Evolutionary conservation across 305 asterid species (phyloP), one percentile per base, ranked within the genome.

Genomic region (Fraxinus dipetala): DNA sequence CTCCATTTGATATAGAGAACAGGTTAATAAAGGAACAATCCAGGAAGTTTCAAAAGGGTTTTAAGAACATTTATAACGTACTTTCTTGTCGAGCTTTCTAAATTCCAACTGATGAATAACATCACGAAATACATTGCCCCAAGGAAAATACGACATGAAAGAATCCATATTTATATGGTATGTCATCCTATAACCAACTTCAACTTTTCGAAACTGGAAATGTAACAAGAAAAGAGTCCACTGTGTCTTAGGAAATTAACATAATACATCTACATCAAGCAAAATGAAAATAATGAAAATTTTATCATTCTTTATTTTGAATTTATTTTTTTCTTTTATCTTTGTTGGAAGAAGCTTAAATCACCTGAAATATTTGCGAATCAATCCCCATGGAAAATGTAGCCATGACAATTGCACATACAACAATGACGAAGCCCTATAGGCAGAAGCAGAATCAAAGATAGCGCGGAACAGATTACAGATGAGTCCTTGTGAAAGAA

Each of bases 301-400:
- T 2, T 72, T 20, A n/a, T 34, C 51, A 14, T 26, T 56, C 28
- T 56, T 16, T 70, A 2, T 26, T 11, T 69, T 69, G 6, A 3
- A 70, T 70, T n/a, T 30, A 7, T 1, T 13, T 48, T 72, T 43
- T 43, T 43, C 16, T 72, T 18, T 31, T n/a, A 8, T 34, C 7
- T 24, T 10, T 43, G n/a, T 43, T n/a, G 28, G 7, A 61, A 80
- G 56, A 61, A 56, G 77, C 14, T n/a, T 11, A 75, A 72, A 40
- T 36, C 48, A 93, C 98, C 98, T 93, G 99, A 87, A 95, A 95
- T 26, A 97, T 80, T 77, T 94, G 90, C 6, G 98, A 95, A 74
- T 94, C 99, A 54, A 93, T 95, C 84, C 98, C 99, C 0, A 98
- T 95, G 26, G 99, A 95, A 83, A 95, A 95, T 0, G 98, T 95